phyloP scores from a whole-genome alignment of 1,284 basidiomycete species.

The Mycosarcoma maydis region DNA sequence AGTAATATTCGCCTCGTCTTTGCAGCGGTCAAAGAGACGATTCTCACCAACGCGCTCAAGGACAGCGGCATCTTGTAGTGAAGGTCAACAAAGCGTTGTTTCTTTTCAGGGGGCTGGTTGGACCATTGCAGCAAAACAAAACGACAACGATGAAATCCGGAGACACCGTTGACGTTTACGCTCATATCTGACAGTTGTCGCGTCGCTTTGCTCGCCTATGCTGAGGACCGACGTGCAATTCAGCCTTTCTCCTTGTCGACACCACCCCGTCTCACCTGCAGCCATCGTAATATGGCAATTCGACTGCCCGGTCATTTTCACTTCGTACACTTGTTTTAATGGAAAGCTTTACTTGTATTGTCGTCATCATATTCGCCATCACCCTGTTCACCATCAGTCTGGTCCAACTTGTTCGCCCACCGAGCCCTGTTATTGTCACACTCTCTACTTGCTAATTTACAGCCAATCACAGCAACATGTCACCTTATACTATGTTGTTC shows the following conservation, averaged over 20 bases:
- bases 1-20: slow-evolving; percentile 85
- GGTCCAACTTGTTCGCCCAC: too few relatives aligned
- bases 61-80: slow-evolving; percentile 50
- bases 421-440: too few relatives aligned
- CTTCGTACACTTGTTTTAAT: slow-evolving; percentile 38
- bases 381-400: too few relatives aligned
- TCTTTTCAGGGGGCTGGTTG: too few relatives aligned
- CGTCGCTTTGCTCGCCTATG: too few relatives aligned
- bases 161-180: neutral
- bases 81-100: too few relatives aligned
- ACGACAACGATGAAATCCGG: too few relatives aligned
- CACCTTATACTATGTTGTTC: too few relatives aligned
- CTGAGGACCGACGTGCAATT: too few relatives aligned
- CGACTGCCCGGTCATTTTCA: neutral
- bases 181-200: neutral
- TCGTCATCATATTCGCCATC: slow-evolving; percentile 4
- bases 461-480: slow-evolving; percentile 10
- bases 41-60: slow-evolving; percentile 51
- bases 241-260: too few relatives aligned
- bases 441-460: slow-evolving; percentile 5
- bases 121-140: too few relatives aligned
- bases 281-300: neutral
- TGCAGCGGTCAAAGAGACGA: slow-evolving; percentile 89
- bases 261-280: too few relatives aligned
- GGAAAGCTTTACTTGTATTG: slow-evolving; percentile 18